Base-by-base conservation (phyloP, 163 green algal species). In the Volvox carteri region DNA sequence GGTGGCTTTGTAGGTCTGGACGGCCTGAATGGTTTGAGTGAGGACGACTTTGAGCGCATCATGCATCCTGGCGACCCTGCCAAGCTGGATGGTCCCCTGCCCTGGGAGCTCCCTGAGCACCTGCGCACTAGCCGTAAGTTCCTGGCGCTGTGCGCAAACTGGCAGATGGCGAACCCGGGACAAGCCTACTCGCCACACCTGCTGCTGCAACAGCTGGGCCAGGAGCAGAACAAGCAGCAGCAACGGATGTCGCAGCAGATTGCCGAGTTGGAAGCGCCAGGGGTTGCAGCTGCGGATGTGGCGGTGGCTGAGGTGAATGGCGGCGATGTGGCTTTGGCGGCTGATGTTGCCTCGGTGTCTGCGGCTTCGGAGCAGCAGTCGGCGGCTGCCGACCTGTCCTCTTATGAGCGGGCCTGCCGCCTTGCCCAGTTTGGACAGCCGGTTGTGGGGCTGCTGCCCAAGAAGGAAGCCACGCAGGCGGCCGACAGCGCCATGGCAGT, bases 81-180 rank as follows among this genome's bases (percentile, higher is more conserved):
- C 67, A 94, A 94, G 85, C 91, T 94, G 68, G 91, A 94, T 77
- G 91, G 91, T 0, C 91, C 91, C 28, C 88, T 94, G 85, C 91
- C 91, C 35, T 94, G 91, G 91, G 91, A 94, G 85, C 91, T 94
- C 65, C 91, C 91, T 18, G 88, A 92, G 60, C 78, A 89, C 39
- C 75, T 94, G 33, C 86, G 79, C 50, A 91, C 86, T 68, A 35
- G 81, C 67, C 65, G 81, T 23, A 86, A 90, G 74, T 91, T 92
- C 80, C 77, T 94, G 41, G 75, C 79, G 50, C 81, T 94, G 62
- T 94, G 91, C 80, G 76, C 81, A 46, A 90, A 91, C 80, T 94
- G 91, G 91, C 91, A 94, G 79, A 68, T 78, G 28, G 54, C 78
- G n/a, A 91, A 94, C 85, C 91, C 88, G 0, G 48, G 83, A 3